phyloP scores from a whole-genome alignment of 2,329 filamentous ascomycete genomes.

The Rutstroemia sp. region DNA sequence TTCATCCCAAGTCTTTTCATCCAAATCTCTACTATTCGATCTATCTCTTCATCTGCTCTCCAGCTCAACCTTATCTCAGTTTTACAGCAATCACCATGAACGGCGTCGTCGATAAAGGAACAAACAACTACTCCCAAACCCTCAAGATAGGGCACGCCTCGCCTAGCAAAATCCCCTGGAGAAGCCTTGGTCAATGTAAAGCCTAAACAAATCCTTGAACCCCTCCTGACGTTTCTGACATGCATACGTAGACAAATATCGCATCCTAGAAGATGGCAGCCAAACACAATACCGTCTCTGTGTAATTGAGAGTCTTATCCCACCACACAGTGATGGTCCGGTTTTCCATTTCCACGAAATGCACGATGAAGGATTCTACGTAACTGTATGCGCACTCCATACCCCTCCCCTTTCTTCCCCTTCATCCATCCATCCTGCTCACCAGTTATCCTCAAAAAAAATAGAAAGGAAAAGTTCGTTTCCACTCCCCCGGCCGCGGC shows the following conservation, averaged over 20 bases:
- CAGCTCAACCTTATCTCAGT: background rate
- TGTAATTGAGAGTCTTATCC: background rate
- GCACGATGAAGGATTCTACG: background rate
- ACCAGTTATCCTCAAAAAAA: background rate
- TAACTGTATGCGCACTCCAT: background rate
- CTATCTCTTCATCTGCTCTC: no score
- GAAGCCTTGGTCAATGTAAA: background rate
- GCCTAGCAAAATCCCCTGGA: background rate
- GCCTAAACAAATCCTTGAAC: background rate
- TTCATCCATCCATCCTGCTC: no score
- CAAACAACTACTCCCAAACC: background rate
- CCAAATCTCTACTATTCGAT: no score
- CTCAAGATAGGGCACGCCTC: background rate
- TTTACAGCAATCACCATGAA: background rate
- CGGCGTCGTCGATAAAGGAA: background rate
- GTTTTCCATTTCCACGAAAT: constrained; percentile 1
- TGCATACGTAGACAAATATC: background rate
- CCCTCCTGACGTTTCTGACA: background rate
- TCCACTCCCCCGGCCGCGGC: background rate
- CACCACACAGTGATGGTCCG: background rate
- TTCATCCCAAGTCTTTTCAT: no score
- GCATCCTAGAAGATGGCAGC: background rate
- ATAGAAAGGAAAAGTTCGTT: constrained; percentile 1
- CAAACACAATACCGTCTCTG: background rate
- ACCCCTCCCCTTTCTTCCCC: no score